A percentile compares a stretch with the other conserved stretches of the same genome.
These are phyloP conservation scores for Aspergillus sp. DNA, from an alignment of 2,329 filamentous ascomycete genomes.

Conservation along the genomic window DNA sequence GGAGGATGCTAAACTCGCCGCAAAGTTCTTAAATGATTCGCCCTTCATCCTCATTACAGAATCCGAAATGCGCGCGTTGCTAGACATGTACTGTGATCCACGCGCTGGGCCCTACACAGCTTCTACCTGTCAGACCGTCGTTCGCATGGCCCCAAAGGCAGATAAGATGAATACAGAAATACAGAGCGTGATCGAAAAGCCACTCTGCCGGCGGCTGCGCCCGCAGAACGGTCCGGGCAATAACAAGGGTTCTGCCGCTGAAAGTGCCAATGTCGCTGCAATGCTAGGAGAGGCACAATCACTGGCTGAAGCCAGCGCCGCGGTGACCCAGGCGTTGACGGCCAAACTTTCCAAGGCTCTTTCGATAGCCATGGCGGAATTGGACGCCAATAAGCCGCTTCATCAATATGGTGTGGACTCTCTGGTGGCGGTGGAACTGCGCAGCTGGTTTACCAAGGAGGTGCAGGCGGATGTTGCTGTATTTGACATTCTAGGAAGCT, in stretches of 20 bases:
- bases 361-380: conserved; percentile 29
- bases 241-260: no score
- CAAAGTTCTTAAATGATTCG: neutral
- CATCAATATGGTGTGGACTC: conserved; percentile 39
- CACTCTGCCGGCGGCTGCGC: no score
- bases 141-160: neutral
- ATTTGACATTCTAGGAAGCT: conserved; percentile 9
- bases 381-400: conserved; percentile 28
- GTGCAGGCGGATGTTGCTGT: conserved; percentile 5
- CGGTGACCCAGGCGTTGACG: conserved; percentile 19
- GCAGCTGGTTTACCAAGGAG: conserved; percentile 4
- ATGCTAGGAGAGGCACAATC: conserved; percentile 3
- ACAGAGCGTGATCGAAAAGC: no score
- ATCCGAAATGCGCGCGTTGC: conserved; percentile 16
- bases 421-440: conserved; percentile 6
- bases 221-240: no score
- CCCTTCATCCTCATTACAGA: conserved; percentile 16
- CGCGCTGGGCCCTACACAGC: neutral
- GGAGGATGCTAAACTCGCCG: conserved; percentile 12
- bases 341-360: conserved; percentile 36
- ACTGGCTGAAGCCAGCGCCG: neutral
- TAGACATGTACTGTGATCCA: conserved; percentile 11
- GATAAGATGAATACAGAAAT: neutral
- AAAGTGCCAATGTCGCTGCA: neutral
- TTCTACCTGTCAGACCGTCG: neutral